Conservation (phyloP, 1,139 yeast genomes). For the Meyerozyma athensensis region DNA sequence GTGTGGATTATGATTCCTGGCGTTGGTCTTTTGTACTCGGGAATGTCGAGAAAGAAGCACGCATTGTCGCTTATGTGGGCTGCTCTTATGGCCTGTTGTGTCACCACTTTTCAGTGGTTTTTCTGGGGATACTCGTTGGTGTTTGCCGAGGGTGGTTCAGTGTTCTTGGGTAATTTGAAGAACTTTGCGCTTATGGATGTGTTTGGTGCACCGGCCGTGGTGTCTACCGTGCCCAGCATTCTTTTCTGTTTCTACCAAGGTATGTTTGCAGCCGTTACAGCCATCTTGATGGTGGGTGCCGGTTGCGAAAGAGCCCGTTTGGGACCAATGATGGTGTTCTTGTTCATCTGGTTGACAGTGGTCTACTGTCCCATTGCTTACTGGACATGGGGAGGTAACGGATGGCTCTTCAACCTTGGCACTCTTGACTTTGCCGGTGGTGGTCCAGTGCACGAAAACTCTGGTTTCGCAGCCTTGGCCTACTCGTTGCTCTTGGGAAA, state of each 20-base stretch:
- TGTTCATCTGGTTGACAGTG: conserved; percentile 91
- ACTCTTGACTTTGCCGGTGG: conserved; percentile 97
- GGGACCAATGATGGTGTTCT: conserved; percentile 92
- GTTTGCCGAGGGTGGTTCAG: conserved; percentile 63
- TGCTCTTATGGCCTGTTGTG: conserved; percentile 80
- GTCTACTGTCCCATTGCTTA: conserved; percentile 93
- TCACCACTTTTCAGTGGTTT: conserved; percentile 90
- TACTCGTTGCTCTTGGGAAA: conserved; percentile 88
- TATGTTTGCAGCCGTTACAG: conserved; percentile 92
- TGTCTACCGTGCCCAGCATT: conserved; percentile 72
- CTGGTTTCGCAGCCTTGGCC: conserved; percentile 93
- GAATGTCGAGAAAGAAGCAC: conserved; percentile 87
- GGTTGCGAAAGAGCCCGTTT: conserved; percentile 97
- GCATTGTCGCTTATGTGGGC: conserved; percentile 91
- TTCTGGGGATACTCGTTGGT: conserved; percentile 95
- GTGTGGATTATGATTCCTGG: conserved; percentile 98
- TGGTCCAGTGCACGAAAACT: conserved; percentile 93
- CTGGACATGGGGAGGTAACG: conserved; percentile 95
- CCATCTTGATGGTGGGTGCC: conserved; percentile 92
- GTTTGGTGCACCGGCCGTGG: conserved; percentile 75
- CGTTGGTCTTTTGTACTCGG: conserved; percentile 84
- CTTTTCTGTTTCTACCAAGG: conserved; percentile 89
- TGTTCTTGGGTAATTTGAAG: conserved; percentile 72
- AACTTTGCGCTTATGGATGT: conserved; percentile 78
- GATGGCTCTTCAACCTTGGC: conserved; percentile 83